A percentile compares a stretch with the other conserved stretches of the same genome.
These are phyloP conservation scores for Aquilaria sinensis DNA, from an alignment of 345 rosid genomes.

Conservation along the genomic window DNA sequence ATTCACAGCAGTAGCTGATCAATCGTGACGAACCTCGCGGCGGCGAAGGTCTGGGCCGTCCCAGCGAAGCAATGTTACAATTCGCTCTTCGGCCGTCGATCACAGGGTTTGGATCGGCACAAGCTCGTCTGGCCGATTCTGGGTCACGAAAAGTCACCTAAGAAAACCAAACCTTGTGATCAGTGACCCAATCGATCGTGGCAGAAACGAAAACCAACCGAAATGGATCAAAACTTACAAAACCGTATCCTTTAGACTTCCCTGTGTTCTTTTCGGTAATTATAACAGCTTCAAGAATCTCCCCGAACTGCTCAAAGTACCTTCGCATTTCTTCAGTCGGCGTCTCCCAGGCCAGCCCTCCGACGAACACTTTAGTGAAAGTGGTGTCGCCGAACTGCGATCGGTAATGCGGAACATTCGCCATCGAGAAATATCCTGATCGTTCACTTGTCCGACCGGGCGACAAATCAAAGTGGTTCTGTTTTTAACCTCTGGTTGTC, in stretches of 20 bases:
- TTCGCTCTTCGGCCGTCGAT: conserved; percentile 92
- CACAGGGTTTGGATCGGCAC: conserved; percentile 71
- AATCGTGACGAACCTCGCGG: conserved; percentile 48
- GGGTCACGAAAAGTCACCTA: conserved; percentile 91
- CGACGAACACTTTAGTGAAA: conserved; percentile 79
- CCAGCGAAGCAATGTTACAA: conserved; percentile 86
- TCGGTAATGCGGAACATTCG: conserved; percentile 60
- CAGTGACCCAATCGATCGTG: background rate
- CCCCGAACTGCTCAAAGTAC: conserved; percentile 86
- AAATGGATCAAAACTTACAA: conserved; percentile 42
- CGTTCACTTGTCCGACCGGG: too few species aligned
- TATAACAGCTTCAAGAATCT: conserved; percentile 94
- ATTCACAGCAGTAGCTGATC: background rate
- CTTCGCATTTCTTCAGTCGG: conserved; percentile 77
- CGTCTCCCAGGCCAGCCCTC: conserved; percentile 97
- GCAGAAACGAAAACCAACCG: background rate
- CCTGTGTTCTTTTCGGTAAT: conserved; percentile 75
- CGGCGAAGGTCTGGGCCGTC: conserved; percentile 80
- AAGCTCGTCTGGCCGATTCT: conserved; percentile 80
- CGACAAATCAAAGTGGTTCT: too few species aligned
- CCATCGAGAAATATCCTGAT: background rate
- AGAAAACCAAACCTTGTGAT: background rate
- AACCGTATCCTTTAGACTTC: conserved; percentile 95
- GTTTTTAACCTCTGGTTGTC: too few species aligned
- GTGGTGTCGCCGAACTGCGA: conserved; percentile 95